Base-by-base conservation (phyloP, 2,329 filamentous ascomycete species). In the Alternaria sp. region DNA sequence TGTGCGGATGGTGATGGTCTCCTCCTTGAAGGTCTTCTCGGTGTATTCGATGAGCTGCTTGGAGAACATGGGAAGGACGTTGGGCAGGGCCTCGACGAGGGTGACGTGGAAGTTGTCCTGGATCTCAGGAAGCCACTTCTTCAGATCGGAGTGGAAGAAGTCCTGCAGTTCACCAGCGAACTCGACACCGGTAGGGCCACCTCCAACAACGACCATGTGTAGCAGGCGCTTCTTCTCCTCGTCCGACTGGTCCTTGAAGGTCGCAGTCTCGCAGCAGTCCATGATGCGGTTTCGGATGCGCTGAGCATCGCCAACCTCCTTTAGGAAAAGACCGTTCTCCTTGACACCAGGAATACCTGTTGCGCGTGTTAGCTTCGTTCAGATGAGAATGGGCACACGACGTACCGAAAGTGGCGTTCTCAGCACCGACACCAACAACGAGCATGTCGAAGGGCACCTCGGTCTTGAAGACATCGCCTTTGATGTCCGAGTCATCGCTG, bases 21-120 rank as follows among this genome's bases (percentile, higher is more conserved):
- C 95, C 83, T 99, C 95, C 82, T 96, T 95, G 84, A 99, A 96
- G 45, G 94, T 97, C 80, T 93, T 94, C 83, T 99, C 95, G 70
- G 95, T 99, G 85, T 99, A 99, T 75, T 99, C 95, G 76, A 99
- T 98, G 74, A 99, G 85, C 80, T 97, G 93, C 86, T 98, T 98
- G 78, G 92, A 97, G 86, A 99, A 99, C 85, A 93, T 96, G 72
- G 95, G 95, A 66, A 99, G 86, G 51, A 97, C 93, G 79, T 96
- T 97, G 71, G 95, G 95, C 33, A 99, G 87, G 61, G 95, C 95
- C 83, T 99, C 95, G 67, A 99, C 94, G 46, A 99, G 88, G 58
- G 95, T 99, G 66, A 99, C 94, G 80, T 93, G 91, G 88, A 99
- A 98, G 80, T 93, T 92, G 73, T 93, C 88, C 78, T 89, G 88